phyloP scores from a whole-genome alignment of 495 filamentous ascomycete species.

The Neurospora sp. region DNA sequence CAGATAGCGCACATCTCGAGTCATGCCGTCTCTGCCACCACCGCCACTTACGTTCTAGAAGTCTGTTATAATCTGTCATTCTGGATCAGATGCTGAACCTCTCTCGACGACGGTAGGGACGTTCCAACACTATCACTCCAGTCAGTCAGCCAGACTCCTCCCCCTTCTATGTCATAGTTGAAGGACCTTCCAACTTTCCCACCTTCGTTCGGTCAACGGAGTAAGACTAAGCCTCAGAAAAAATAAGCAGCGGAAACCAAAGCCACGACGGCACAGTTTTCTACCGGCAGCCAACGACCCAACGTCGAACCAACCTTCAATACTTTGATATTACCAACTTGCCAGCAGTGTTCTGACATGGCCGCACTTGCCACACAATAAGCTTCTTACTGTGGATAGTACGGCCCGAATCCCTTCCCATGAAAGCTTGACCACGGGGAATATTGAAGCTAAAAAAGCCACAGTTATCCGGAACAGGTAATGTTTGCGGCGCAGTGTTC shows the following conservation, averaged over 20 bases:
- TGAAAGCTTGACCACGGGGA: not conserved
- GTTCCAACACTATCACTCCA: not conserved
- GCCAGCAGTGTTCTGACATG: not conserved
- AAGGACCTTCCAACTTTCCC: not conserved
- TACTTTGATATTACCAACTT: not conserved
- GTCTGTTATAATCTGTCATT: no score
- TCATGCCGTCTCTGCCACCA: not conserved
- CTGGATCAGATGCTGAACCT: not conserved
- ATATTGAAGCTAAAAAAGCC: not conserved
- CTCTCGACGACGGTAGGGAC: not conserved
- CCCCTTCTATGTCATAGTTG: not conserved
- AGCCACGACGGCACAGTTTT: not conserved
- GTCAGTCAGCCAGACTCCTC: no score
- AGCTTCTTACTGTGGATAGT: not conserved
- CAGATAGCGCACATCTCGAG: not conserved
- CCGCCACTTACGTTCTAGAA: not conserved
- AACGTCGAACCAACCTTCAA: not conserved
- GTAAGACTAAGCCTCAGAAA: not conserved
- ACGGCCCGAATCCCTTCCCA: not conserved
- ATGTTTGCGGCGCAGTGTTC: not conserved
- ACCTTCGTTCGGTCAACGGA: not conserved
- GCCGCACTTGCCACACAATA: not conserved
- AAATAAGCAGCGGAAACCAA: not conserved
- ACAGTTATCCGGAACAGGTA: not conserved
- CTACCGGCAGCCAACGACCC: not conserved